phyloP scores from a whole-genome alignment of 768 basidiomycete genomes.

The Peribolospora kevripleyi region DNA sequence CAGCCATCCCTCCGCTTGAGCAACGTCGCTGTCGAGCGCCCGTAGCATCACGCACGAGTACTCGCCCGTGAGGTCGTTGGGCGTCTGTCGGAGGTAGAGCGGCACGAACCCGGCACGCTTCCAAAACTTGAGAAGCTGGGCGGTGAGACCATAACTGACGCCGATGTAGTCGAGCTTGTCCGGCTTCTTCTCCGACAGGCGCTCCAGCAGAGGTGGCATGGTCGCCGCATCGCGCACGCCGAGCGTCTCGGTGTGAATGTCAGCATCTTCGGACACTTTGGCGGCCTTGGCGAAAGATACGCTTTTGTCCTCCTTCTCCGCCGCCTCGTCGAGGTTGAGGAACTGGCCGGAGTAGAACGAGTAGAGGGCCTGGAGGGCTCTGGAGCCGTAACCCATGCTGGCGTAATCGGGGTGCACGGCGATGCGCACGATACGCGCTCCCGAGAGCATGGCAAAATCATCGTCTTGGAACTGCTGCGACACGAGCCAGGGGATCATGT shows the following conservation, averaged over 20 bases:
- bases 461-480: slow-evolving; percentile 81
- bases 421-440: slow-evolving; percentile 71
- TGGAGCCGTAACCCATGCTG: slow-evolving; percentile 91
- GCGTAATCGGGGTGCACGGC: slow-evolving; percentile 92
- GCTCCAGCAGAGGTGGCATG: slow-evolving; percentile 83
- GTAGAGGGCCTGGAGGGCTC: slow-evolving; percentile 64
- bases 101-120: slow-evolving; percentile 79
- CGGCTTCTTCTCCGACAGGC: slow-evolving; percentile 68
- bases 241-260: slow-evolving; percentile 49
- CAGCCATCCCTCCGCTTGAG: slow-evolving; percentile 51
- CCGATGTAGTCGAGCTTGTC: slow-evolving; percentile 82
- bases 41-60: slow-evolving; percentile 89
- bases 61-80: slow-evolving; percentile 87
- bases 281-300: slow-evolving; percentile 28
- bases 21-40: slow-evolving; percentile 37
- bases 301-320: slow-evolving; percentile 23
- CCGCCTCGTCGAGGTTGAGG: slow-evolving; percentile 55
- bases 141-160: slow-evolving; percentile 82
- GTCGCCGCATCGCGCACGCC: slow-evolving; percentile 41
- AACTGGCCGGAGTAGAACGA: slow-evolving; percentile 83
- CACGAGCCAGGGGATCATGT: slow-evolving; percentile 94
- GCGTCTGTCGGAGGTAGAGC: slow-evolving; percentile 74
- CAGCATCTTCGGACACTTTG: slow-evolving; percentile 23
- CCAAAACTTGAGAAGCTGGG: slow-evolving; percentile 79
- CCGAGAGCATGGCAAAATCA: slow-evolving; percentile 73